Evolutionary conservation across 768 basidiomycete species (phyloP).

Genomic region (Arthromyces matolae): DNA sequence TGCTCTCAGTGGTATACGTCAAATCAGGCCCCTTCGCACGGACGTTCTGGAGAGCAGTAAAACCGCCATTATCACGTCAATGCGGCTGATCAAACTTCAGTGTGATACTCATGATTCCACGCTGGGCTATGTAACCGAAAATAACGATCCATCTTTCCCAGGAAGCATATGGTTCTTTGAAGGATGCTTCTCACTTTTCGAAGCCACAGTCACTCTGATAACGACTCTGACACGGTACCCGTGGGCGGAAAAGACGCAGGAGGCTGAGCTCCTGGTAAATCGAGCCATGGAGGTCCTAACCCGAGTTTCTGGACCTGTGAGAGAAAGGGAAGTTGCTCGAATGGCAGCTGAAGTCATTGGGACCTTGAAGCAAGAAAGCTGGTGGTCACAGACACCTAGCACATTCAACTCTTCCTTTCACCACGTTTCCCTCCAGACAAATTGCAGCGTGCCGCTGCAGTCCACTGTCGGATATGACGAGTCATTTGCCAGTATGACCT

Average conservation of each 20-base stretch:
- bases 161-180: conserved; percentile 39
- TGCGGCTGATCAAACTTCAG: conserved; percentile 42
- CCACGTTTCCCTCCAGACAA: background rate
- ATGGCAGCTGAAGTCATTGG: conserved; percentile 38
- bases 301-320: conserved; percentile 30
- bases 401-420: background rate
- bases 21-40: conserved; percentile 19
- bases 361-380: conserved; percentile 27
- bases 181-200: conserved; percentile 43
- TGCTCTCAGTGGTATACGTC: conserved; percentile 33
- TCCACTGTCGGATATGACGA: conserved; percentile 6
- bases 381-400: conserved; percentile 13
- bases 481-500: conserved; percentile 11
- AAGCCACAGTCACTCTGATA: conserved; percentile 44
- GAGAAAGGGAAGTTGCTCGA: conserved; percentile 33
- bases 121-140: conserved; percentile 18
- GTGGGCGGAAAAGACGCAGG: conserved; percentile 33
- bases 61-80: conserved; percentile 35
- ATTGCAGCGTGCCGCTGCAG: background rate
- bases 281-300: conserved; percentile 35
- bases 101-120: conserved; percentile 33
- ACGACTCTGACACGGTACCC: conserved; percentile 38
- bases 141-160: conserved; percentile 21
- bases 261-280: conserved; percentile 36
- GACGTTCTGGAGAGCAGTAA: conserved; percentile 32